Base-by-base conservation (phyloP, 2,329 filamentous ascomycete species). In the Scytalidium lignicola region DNA sequence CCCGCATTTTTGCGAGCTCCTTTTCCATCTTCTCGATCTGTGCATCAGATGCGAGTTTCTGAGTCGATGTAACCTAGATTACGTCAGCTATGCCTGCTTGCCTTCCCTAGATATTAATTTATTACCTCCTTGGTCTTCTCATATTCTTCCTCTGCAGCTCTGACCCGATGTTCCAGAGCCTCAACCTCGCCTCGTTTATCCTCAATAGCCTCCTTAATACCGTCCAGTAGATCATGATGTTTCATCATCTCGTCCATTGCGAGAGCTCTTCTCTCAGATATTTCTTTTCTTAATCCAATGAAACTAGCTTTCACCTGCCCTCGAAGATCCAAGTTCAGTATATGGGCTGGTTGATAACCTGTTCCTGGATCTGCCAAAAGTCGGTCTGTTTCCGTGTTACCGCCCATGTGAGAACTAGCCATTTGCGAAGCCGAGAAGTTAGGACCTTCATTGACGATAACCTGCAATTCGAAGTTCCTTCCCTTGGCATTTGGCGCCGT, bases 21-120 rank as follows among this genome's bases (percentile, higher is more conserved):
- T 96, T 96, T 71, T 99, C 93, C 86, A 96, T 95, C 74, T 93
- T 93, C 70, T 99, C 93, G 61, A 99, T 96, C 67, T 97, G 92
- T 8, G 91, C 83, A 65, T 97, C 93, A 2, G 85, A 89, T 7
- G 85, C 86, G 65, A 92, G 81, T 71, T 95, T 95, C 66, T 96
- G 90, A 17, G 90, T 88, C 42, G 80, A 88, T 7, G 88, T 92
- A 51, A 79, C 71, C 60, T 64, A 43, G 3, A n/a, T 2, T 32
- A 12, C 47, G 43, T 62, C 50, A 61, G 52, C 43, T 10, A 37
- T 37, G 23, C 41, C 10, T 32, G 23, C 19, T 21, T 28, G 26
- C 29, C 3, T 46, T n/a, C 7, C n/a, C 2, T 19, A 28, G 23
- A 45, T 18, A 19, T 19, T 50, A 6, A 23, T 21, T 41, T 12